Evolutionary conservation across 2,329 filamentous ascomycete species (phyloP).

Genomic region (Colletotrichum noveboracense): DNA sequence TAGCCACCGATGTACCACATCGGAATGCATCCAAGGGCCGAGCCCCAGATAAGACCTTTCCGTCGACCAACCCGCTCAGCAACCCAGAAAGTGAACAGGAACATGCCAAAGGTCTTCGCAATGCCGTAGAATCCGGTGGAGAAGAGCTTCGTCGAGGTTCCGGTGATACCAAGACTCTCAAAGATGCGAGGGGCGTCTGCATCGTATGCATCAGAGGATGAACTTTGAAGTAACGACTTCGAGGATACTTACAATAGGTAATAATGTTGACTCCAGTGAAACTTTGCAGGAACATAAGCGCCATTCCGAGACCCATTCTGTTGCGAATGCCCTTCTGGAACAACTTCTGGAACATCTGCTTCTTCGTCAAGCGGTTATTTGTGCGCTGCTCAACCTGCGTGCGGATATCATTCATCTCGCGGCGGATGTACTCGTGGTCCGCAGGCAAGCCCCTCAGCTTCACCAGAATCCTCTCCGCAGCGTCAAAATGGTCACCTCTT

Average conservation of each 20-base stretch:
- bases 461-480: conserved; percentile 40
- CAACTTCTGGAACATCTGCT: conserved; percentile 34
- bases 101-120: conserved; percentile 39
- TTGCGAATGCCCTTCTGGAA: conserved; percentile 43
- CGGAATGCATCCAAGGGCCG: conserved; percentile 41
- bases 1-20: conserved; percentile 46
- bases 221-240: rapidly evolving
- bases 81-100: conserved; percentile 47
- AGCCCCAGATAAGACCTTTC: conserved; percentile 50
- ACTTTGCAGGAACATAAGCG: conserved; percentile 52
- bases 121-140: conserved; percentile 47
- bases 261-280: conserved; percentile 61
- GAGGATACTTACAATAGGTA: conserved; percentile 49
- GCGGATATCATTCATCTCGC: conserved; percentile 62
- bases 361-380: conserved; percentile 32
- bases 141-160: conserved; percentile 37
- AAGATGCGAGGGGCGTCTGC: conserved; percentile 42
- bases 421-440: conserved; percentile 27
- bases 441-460: conserved; percentile 33
- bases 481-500: conserved; percentile 39
- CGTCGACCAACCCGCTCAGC: conserved; percentile 54
- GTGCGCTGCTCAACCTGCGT: conserved; percentile 57
- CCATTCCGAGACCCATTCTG: conserved; percentile 54
- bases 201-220: rapidly evolving
- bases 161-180: conserved; percentile 38